Conservation (phyloP, 805 yeast species). For the Danielozyma ontarioensis region DNA sequence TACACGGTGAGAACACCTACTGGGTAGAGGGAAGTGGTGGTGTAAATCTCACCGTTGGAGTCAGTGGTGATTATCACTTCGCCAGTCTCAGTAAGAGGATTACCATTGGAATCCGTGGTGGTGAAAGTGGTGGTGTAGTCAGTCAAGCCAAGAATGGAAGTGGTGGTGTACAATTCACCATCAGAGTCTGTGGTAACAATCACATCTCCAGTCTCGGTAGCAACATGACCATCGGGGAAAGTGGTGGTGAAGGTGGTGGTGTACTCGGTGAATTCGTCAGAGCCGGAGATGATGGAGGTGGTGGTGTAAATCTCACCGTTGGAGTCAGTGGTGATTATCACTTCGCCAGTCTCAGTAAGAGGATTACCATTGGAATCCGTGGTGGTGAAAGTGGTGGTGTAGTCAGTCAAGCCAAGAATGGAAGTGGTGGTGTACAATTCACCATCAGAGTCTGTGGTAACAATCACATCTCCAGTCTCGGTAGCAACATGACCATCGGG, state of each 20-base stretch:
- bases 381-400: not conserved
- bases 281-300: not conserved
- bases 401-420: not conserved
- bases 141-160: not conserved
- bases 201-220: not conserved
- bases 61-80: not conserved
- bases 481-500: not conserved
- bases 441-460: not conserved
- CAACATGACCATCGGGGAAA: not conserved
- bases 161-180: not conserved
- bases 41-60: not conserved
- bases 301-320: not conserved
- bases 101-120: not conserved
- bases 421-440: not conserved
- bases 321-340: not conserved
- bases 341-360: not conserved
- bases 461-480: not conserved
- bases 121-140: not conserved
- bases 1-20: not conserved
- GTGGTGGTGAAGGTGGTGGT: not conserved
- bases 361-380: not conserved
- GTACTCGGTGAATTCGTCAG: not conserved
- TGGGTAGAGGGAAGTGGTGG: not conserved
- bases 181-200: not conserved
- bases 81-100: not conserved